Base-by-base conservation (phyloP, 352 stramenopile species). In the Pythium sukuiense region DNA sequence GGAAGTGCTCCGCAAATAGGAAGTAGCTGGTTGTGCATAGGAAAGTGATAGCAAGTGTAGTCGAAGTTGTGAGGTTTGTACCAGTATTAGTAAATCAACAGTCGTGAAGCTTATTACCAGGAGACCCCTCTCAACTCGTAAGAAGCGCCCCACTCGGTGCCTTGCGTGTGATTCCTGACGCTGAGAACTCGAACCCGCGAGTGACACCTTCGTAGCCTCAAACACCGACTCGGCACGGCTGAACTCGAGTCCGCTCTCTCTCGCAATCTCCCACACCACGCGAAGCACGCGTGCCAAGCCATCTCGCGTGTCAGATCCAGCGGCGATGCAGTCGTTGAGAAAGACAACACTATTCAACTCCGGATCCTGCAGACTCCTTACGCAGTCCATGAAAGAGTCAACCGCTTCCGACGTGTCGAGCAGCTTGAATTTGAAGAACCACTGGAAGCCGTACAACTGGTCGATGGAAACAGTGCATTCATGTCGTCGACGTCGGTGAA, bases 121-220 rank as follows among this genome's bases (percentile, higher is more conserved):
- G 20, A 24, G 20, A 24, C 20, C 20, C 20, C 20, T 24, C 35
- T 35, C 32, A 35, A 35, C 32, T 24, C 20, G 20, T 24, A 37
- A 37, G 6, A 37, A 37, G 35, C 6, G 35, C 35, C 35, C 16
- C 35, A 43, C 11, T 14, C 4, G 35, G 11, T 12, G 35, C 35
- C 35, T 43, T 43, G 35, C 35, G 82, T 27, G 41, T 29, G 27
- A 56, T 56, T 12, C 33, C 26, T 18, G 50, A 41, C 13, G 50
- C 50, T 18, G 50, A 56, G 50, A 43, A 43, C 2, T 43, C 35
- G 12, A 43, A 43, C 35, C 35, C 35, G 12, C 35, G 8, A 43
- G 35, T 12, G 35, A 43, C 35, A 43, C 8, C 35, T 43, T 43
- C 35, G 35, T 16, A 12, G 35, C 12, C 35, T 43, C 35, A 43